These are phyloP conservation scores for Debaryomyces fabryi DNA, from an alignment of 1,139 yeast genomes.

Conservation along the genomic window DNA sequence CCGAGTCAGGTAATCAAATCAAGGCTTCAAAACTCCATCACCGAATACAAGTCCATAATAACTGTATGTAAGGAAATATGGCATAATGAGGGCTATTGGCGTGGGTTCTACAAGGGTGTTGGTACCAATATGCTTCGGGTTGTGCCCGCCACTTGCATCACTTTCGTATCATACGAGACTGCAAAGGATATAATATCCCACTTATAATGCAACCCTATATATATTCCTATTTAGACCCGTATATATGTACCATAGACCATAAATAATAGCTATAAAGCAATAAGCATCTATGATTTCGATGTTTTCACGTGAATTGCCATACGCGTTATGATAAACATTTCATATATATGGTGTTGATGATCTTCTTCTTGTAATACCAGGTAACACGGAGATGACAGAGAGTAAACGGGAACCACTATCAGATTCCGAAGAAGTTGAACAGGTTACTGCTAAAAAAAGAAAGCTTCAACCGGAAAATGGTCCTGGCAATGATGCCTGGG, in stretches of 20 bases:
- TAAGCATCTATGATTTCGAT: not conserved
- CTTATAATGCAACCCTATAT: not conserved
- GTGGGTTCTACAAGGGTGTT: slow-evolving; percentile 79
- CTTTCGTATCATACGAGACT: slow-evolving; percentile 67
- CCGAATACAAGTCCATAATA: slow-evolving; percentile 20
- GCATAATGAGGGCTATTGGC: slow-evolving; percentile 44
- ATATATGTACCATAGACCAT: not conserved
- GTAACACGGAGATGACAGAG: not conserved
- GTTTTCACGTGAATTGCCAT: slow-evolving; percentile 3
- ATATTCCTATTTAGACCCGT: not conserved
- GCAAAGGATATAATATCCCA: slow-evolving; percentile 24
- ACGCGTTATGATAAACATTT: slow-evolving; percentile 4
- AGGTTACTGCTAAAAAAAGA: not conserved
- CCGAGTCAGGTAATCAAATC: slow-evolving; percentile 86
- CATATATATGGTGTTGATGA: not conserved
- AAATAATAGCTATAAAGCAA: not conserved
- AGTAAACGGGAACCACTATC: not conserved
- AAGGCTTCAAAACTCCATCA: slow-evolving; percentile 60
- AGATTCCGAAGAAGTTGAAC: not conserved
- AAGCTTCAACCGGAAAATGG: slow-evolving; percentile 1
- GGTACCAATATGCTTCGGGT: slow-evolving; percentile 63
- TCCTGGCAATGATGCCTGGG: slow-evolving; percentile 20
- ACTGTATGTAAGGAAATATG: slow-evolving; percentile 33
- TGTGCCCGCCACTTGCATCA: slow-evolving; percentile 74
- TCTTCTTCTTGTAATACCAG: not conserved